Evolutionary conservation across 2,329 filamentous ascomycete species (phyloP), one percentile per base, ranked within the genome.

Genomic region (Tolypocladium album): DNA sequence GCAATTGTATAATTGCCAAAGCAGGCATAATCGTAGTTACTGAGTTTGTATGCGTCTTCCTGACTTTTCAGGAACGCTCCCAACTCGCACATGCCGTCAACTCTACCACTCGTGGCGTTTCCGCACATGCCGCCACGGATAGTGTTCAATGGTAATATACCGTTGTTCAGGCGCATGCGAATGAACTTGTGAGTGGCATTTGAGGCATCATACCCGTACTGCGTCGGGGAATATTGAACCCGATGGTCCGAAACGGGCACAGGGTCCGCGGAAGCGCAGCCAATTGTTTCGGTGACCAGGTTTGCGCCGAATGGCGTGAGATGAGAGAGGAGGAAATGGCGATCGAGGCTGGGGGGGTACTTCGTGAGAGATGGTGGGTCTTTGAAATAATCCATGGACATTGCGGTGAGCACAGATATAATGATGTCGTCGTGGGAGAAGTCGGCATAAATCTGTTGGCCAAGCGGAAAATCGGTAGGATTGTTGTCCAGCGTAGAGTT

Each of bases 341-440:
- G 73, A 24, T 78, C 65, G 27, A 74, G 71, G 66, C 75, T 70
- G 4, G 74, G 77, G 24, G 77, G 77, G 64, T 68, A 78, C 56
- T 74, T 64, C 0, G 69, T 73, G 17, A 80, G 67, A 55, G 67
- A 70, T 2, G 79, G 78, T 1, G 78, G 66, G 12, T 79, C 76
- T 27, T 75, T 75, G 71, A 83, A 79, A 65, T 83, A 82, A 63
- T 83, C 78, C 31, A 85, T 63, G 15, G 78, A 79, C 68, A 84
- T 74, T 4, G 81, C 80, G 2, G 63, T 63, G 17, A 64, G 59
- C 17, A 57, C 62, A 38, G 63, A 63, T 50, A 82, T 83, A 82
- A 94, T 89, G 68, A 88, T 86, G 69, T 92, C 93, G 70, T 94
- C 90, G 72, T 94, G 90, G 60, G 85, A 88, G 70, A 94, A 94